Base-by-base conservation (phyloP, 148 eudicot species). In the Mesembryanthemum crystallinum region DNA sequence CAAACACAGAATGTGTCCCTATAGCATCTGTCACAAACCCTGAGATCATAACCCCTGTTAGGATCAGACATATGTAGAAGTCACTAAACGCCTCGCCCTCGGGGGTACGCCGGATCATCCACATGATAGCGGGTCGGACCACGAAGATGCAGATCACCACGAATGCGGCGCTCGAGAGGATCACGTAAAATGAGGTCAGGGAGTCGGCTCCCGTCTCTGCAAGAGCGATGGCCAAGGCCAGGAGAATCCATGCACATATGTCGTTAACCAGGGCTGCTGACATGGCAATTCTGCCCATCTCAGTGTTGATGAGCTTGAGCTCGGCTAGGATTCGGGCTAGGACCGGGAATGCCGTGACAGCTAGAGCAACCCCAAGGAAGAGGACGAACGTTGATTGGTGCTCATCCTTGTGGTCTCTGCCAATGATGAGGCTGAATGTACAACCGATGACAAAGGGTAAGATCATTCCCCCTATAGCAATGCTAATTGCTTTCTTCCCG, bases 1-100 rank as follows among this genome's bases (percentile, higher is more conserved):
- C 96, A 37, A 91, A 89, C n/a, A 91, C 87, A 45, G 92, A 86
- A 77, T 91, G 96, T 6, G 90, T 91, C n/a, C 96, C 96, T 4
- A 91, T 87, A 0, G 90, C 86, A 75, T 91, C 96, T 0, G 96
- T 89, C 7, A 89, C 67, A 73, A 91, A 91, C 14, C 92, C 96
- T 3, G 90, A 80, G 12, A 86, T 78, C 90, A 91, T 85, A 24
- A 91, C 96, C 1, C 88, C 89, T 0, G 91, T 87, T 15, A 91
- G 83, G 54, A 86, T 89, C 21, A 84, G 76, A 67, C 92, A 88
- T 5, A 91, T 82, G 77, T 80, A 78, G 79, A 89, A 84, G 66
- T 91, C 92, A 47, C 87, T 84, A 3, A 88, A 76, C 9, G 83
- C 81, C 57, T 91, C 96, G 0, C 96, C 96, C 67, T 91, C 96